Evolutionary conservation across 2,329 filamentous ascomycete genomes (phyloP).

Genomic region (Neofusicoccum kwambonambiense): DNA sequence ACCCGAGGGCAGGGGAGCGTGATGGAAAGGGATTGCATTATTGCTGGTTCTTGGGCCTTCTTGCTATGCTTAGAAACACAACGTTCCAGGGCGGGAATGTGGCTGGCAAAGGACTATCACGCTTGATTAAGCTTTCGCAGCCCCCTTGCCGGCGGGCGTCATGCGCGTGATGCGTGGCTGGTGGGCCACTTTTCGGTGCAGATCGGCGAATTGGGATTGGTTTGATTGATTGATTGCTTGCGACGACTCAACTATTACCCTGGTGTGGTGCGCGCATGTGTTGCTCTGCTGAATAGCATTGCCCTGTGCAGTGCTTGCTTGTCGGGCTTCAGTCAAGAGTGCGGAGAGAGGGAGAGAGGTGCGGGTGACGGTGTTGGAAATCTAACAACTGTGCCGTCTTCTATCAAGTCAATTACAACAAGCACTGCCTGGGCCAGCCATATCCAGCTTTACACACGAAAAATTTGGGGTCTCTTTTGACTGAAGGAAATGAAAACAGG

Average conservation of each 20-base stretch:
- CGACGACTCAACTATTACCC: background rate
- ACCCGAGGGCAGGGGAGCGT: background rate
- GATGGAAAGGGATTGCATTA: background rate
- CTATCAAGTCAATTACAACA: conserved; percentile 16
- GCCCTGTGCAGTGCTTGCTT: no score
- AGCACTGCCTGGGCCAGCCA: conserved; percentile 13
- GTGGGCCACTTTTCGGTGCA: background rate
- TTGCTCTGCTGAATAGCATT: background rate
- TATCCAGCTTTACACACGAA: conserved; percentile 2
- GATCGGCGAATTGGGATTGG: background rate
- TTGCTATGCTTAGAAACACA: background rate
- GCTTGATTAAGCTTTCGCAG: background rate
- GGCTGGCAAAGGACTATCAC: background rate
- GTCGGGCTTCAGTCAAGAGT: background rate
- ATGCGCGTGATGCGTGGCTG: conserved; percentile 6
- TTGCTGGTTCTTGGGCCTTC: background rate
- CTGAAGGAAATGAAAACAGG: conserved; percentile 11
- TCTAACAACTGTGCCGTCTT: conserved; percentile 11
- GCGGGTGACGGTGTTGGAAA: background rate
- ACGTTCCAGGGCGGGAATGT: background rate
- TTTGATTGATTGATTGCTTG: background rate
- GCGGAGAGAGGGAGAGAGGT: background rate
- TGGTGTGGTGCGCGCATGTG: background rate
- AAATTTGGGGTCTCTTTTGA: conserved; percentile 8
- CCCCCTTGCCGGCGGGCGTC: conserved; percentile 4